Base-by-base conservation (phyloP, 1,139 yeast species). In the Kluyveromyces marxianus region DNA sequence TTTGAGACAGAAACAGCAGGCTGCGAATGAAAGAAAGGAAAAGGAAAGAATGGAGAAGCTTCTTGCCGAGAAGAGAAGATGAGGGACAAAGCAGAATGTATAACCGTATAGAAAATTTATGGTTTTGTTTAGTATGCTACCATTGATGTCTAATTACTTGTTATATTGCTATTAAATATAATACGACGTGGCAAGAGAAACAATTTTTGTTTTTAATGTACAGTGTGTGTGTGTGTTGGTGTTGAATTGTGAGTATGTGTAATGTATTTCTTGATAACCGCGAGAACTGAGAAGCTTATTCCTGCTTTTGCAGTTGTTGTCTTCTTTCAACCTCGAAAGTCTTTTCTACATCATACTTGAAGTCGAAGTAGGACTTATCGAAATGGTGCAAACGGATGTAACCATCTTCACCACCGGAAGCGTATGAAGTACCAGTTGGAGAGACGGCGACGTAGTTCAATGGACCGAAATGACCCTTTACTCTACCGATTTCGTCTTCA, bases 391-490 rank as follows among this genome's bases (percentile, higher is more conserved):
- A 79, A 72, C 98, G 87, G 53, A 92, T 85, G 61, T 81, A 87
- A 69, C 97, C 99, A 73, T 92, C 99, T 76, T 92, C 98, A 64
- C 97, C 96, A 49, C 98, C 99, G 55, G 95, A 83, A 32, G 95
- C 92, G 68, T 86, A 92, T 41, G 94, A 86, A 39, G 84, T 79
- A 48, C 98, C 98, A 60, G 82, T 85, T 50, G 99, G 98, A 68
- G 89, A 96, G 47, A 88, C 87, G 37, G 96, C 96, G 53, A 94
- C 76, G 53, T 88, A 82, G 72, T 94, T 92, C 63, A 92, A 79
- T 43, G 98, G 99, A 75, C 98, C 99, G 76, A 92, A 92, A 74
- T 94, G 99, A 50, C 98, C 98, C 70, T 86, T 87, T 48, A 92
- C 94, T 70, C 97, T 83, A 55, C 98, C 98, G 59, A 92, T 82